A percentile compares a stretch with the other conserved stretches of the same genome.
phyloP scores from a whole-genome alignment of 2,329 filamentous ascomycete genomes.

The Raffaelea ambrosiae region DNA sequence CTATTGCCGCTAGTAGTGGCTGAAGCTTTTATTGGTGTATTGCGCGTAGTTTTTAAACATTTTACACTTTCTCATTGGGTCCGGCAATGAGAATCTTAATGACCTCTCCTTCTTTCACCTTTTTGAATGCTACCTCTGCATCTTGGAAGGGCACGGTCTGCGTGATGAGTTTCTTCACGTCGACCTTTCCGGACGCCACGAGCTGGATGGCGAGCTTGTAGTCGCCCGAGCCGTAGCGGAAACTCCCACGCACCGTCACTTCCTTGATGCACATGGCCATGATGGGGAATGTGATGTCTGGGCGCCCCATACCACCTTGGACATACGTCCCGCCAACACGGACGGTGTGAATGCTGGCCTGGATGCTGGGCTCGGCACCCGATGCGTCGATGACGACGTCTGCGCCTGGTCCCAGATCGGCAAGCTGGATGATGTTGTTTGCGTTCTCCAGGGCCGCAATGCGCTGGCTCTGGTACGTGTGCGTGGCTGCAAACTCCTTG shows the following conservation, averaged over 20 bases:
- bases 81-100: slow-evolving; percentile 63
- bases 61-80: slow-evolving; percentile 58
- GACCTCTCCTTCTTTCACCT: slow-evolving; percentile 75
- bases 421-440: slow-evolving; percentile 52
- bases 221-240: slow-evolving; percentile 82
- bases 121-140: slow-evolving; percentile 78
- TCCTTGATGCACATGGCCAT: slow-evolving; percentile 86
- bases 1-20: too few species aligned
- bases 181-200: slow-evolving; percentile 62
- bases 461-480: slow-evolving; percentile 57
- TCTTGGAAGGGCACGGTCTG: slow-evolving; percentile 68
- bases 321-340: slow-evolving; percentile 68
- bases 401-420: slow-evolving; percentile 53
- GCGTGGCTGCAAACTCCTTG: slow-evolving; percentile 60
- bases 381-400: slow-evolving; percentile 76
- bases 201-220: slow-evolving; percentile 78
- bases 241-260: slow-evolving; percentile 76
- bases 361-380: slow-evolving; percentile 70
- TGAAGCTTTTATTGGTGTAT: too few species aligned
- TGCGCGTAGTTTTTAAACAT: too few species aligned
- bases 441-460: slow-evolving; percentile 66
- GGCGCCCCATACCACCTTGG: slow-evolving; percentile 83
- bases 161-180: slow-evolving; percentile 76
- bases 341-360: slow-evolving; percentile 63
- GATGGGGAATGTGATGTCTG: slow-evolving; percentile 85